These are phyloP conservation scores for Lenwebbia sp. DNA, from an alignment of 345 rosid species.

Conservation along the genomic window DNA sequence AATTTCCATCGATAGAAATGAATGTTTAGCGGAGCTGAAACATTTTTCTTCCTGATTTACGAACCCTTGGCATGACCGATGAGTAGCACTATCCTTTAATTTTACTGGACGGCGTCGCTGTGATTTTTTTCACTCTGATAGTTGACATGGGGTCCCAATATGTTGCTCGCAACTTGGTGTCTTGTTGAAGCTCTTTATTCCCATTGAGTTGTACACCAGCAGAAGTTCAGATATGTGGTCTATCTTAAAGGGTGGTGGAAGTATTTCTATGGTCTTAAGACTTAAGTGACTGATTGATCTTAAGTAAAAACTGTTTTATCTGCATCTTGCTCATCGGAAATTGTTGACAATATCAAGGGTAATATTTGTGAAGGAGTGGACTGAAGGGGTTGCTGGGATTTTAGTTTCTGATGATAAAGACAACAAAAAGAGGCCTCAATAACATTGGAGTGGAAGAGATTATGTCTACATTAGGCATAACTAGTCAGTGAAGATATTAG, in stretches of 20 bases:
- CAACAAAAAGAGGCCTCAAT: neutral
- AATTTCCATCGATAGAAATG: neutral
- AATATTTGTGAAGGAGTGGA: neutral
- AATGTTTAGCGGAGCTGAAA: neutral
- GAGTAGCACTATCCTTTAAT: neutral
- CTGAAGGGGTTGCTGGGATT: neutral
- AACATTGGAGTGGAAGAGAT: neutral
- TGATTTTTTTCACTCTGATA: neutral
- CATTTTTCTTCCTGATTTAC: neutral
- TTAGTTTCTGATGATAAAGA: neutral
- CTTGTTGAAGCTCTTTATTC: neutral
- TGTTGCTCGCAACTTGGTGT: neutral
- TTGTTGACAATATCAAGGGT: neutral
- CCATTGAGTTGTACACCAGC: neutral
- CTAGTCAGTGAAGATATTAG: neutral
- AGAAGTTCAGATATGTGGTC: neutral
- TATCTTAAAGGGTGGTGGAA: neutral
- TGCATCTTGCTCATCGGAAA: neutral
- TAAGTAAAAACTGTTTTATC: neutral
- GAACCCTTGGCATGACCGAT: neutral
- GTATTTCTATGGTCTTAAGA: neutral
- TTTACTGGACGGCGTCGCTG: neutral
- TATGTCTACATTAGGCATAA: neutral
- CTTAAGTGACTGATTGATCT: neutral
- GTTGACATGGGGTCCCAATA: neutral